These are phyloP conservation scores for Solanum ahanhuiri DNA, from an alignment of 257 asterid genomes.

Conservation along the genomic window DNA sequence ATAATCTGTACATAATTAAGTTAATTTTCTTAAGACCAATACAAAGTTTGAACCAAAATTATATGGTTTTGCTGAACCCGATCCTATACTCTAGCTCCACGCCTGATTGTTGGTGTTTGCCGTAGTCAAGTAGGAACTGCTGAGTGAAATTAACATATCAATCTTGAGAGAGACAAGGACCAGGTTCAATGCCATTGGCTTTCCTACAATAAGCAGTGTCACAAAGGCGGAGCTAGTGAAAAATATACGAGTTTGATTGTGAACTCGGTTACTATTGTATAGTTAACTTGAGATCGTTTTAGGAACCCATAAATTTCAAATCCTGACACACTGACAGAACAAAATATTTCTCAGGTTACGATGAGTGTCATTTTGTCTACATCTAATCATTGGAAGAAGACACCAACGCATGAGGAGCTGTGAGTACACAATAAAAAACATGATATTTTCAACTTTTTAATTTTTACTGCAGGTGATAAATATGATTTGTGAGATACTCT, in stretches of 20 bases:
- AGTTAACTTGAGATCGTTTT: neutral
- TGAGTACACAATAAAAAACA: neutral
- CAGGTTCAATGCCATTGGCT: no score
- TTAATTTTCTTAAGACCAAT: neutral
- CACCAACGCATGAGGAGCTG: neutral
- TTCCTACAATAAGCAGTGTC: no score
- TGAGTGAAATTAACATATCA: neutral
- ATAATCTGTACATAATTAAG: no score
- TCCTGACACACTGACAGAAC: neutral
- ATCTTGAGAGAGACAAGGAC: neutral
- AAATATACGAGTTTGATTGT: neutral
- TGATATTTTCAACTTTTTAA: neutral
- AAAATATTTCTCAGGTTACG: neutral
- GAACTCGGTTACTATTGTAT: neutral
- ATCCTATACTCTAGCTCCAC: neutral
- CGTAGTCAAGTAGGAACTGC: neutral
- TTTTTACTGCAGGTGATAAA: no score
- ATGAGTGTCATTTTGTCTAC: neutral
- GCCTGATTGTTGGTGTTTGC: neutral
- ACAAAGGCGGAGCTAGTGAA: neutral
- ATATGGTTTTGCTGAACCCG: neutral
- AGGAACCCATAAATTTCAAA: neutral
- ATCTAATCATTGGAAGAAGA: neutral
- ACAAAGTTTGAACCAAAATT: neutral
- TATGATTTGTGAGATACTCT: neutral